Conservation (phyloP, 2,329 filamentous ascomycete species). For the Colletotrichum chlorophyti region DNA sequence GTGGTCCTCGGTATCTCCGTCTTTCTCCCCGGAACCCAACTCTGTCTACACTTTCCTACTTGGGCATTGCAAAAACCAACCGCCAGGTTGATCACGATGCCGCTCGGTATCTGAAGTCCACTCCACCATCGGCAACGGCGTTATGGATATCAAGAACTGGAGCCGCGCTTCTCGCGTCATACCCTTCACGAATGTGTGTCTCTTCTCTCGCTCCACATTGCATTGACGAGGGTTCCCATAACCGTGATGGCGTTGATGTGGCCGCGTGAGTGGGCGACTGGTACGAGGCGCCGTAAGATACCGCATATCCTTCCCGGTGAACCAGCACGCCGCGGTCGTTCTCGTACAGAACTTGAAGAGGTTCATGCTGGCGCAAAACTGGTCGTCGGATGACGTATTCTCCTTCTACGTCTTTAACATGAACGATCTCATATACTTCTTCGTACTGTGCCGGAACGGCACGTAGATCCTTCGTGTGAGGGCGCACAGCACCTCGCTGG, state of each 20-base stretch:
- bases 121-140: background rate
- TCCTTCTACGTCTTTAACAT: constrained; percentile 50
- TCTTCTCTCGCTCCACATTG: background rate
- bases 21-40: too few species aligned
- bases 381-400: constrained; percentile 55
- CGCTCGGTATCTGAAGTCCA: background rate
- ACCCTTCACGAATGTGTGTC: constrained; percentile 44
- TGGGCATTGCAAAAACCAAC: too few species aligned
- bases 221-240: background rate
- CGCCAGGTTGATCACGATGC: too few species aligned
- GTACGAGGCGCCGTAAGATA: background rate
- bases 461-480: background rate
- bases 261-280: background rate
- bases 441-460: constrained; percentile 7
- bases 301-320: background rate
- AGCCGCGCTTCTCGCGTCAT: constrained; percentile 50
- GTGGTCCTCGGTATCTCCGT: too few species aligned
- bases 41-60: too few species aligned
- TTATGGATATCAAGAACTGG: too few species aligned
- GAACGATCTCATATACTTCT: constrained; percentile 53
- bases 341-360: constrained; percentile 28
- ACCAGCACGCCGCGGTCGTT: background rate
- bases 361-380: constrained; percentile 40
- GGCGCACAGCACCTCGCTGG: background rate
- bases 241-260: background rate